These are phyloP conservation scores for Colletotrichum kahawae DNA, from an alignment of 2,329 filamentous ascomycete genomes.

Conservation along the genomic window DNA sequence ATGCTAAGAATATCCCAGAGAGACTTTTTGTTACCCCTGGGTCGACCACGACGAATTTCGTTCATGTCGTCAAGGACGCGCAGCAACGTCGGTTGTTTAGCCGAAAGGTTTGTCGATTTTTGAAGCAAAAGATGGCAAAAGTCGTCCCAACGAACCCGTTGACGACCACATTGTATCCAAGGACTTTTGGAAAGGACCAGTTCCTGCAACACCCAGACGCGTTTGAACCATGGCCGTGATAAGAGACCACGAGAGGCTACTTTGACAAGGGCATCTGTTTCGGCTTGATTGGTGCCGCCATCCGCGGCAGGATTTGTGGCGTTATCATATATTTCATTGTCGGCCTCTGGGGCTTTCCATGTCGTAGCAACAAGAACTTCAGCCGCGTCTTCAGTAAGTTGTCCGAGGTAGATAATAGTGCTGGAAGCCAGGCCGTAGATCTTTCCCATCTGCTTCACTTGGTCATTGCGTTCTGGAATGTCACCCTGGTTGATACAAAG, in stretches of 20 bases:
- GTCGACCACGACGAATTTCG: too few relatives aligned
- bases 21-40: too few relatives aligned
- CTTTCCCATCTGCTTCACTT: conserved; percentile 32
- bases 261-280: too few relatives aligned
- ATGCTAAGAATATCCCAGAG: too few relatives aligned
- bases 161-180: conserved; percentile 26
- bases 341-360: not conserved
- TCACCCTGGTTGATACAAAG: conserved; percentile 35
- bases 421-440: conserved; percentile 28
- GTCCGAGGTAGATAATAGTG: conserved; percentile 6
- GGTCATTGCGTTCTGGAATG: conserved; percentile 27
- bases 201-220: conserved; percentile 30
- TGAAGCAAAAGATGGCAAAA: too few relatives aligned
- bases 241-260: too few relatives aligned
- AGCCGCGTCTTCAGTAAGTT: not conserved
- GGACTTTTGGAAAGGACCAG: conserved; percentile 27
- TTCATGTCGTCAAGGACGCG: too few relatives aligned
- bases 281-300: too few relatives aligned
- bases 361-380: not conserved
- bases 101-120: too few relatives aligned
- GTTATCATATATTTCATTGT: too few relatives aligned
- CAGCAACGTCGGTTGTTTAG: too few relatives aligned
- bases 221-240: not conserved
- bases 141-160: not conserved
- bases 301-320: too few relatives aligned